Conservation (phyloP, 1,139 yeast species). For the Nadsonia commutata region DNA sequence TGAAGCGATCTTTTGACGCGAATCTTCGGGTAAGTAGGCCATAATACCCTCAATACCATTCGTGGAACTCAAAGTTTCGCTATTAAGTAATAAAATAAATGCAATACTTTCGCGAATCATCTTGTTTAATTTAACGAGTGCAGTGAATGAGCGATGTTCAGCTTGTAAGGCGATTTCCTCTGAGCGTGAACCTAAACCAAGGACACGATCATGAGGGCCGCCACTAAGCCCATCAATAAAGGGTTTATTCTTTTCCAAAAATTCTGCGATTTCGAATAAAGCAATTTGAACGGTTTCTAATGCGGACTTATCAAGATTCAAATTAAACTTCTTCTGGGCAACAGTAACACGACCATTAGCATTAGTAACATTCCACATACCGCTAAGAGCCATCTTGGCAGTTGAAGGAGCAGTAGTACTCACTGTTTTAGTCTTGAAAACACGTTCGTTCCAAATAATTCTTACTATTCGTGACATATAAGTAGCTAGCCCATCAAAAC, state of each 20-base stretch:
- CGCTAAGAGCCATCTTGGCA: constrained; percentile 3
- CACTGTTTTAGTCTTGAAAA: constrained; percentile 32
- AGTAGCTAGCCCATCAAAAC: constrained; percentile 83
- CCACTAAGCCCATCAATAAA: constrained; percentile 29
- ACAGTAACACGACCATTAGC: constrained; percentile 2
- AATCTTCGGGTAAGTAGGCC: constrained; percentile 47
- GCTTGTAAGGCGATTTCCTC: constrained; percentile 71
- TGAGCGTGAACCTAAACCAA: constrained; percentile 13
- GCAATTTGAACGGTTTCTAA: constrained; percentile 19
- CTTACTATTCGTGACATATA: constrained; percentile 66
- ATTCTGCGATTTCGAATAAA: constrained; percentile 23
- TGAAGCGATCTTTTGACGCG: constrained; percentile 52
- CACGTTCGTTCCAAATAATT: constrained; percentile 61
- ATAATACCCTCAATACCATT: constrained; percentile 48
- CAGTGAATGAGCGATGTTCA: constrained; percentile 76
- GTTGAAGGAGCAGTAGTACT: constrained; percentile 21
- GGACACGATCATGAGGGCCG: constrained; percentile 18
- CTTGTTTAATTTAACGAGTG: constrained; percentile 58
- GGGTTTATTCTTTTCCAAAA: constrained; percentile 24
- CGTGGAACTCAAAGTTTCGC: constrained; percentile 38
- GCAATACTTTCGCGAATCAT: constrained; percentile 85
- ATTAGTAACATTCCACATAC: not conserved
- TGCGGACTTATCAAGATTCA: constrained; percentile 9
- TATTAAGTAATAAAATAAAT: constrained; percentile 65
- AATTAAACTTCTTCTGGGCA: constrained; percentile 7